Conservation (phyloP, 768 basidiomycete species). For the Epithele typhae region DNA sequence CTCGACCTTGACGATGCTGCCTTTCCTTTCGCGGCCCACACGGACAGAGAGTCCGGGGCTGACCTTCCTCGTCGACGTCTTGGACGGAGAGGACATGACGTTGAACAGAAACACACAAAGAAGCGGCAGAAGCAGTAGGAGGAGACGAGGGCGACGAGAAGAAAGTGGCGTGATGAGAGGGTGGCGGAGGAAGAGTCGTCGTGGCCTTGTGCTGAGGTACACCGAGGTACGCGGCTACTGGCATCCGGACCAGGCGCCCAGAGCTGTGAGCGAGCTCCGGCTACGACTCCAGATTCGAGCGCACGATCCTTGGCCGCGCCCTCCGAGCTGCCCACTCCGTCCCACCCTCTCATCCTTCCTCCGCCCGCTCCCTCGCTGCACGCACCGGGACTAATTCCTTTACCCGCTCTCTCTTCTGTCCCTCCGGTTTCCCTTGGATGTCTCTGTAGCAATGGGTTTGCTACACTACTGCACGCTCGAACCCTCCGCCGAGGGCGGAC, state of each 20-base stretch:
- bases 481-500: constrained; percentile 50
- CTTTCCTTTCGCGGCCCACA: constrained; percentile 35
- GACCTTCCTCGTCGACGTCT: constrained; percentile 9
- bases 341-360: constrained; percentile 7
- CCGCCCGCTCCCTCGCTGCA: not conserved
- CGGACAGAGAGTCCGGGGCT: constrained; percentile 18
- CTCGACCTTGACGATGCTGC: constrained; percentile 82
- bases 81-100: constrained; percentile 7
- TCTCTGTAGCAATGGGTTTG: constrained; percentile 30
- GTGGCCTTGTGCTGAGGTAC: constrained; percentile 6
- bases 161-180: constrained; percentile 4
- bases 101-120: too few relatives aligned
- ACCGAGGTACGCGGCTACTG: not conserved
- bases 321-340: not conserved
- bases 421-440: not conserved
- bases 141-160: not conserved
- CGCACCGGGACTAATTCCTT: not conserved
- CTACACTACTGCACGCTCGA: constrained; percentile 66
- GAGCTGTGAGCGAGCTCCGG: constrained; percentile 9
- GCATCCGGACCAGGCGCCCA: constrained; percentile 5
- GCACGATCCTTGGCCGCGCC: not conserved
- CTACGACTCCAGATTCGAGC: too few relatives aligned
- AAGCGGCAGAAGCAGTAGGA: not conserved
- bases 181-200: constrained; percentile 4
- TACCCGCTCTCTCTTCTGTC: not conserved